A percentile compares a stretch with the other conserved stretches of the same genome.
Evolutionary conservation across 352 stramenopile genomes (phyloP).

Genomic region (Phytophthora nicotianae): DNA sequence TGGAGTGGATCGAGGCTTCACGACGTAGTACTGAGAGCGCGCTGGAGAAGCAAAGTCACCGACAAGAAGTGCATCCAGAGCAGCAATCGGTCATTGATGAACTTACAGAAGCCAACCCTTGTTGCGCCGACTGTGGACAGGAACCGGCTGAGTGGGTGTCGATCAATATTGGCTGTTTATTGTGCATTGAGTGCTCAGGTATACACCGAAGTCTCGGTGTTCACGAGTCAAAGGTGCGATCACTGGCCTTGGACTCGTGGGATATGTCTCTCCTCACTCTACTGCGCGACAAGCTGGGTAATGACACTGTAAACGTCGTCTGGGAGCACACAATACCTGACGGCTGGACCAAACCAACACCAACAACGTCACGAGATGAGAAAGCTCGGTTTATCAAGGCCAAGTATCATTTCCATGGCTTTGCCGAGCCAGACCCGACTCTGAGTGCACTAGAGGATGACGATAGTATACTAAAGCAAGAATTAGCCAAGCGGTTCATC

Average conservation of each 20-base stretch:
- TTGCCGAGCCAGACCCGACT: slow-evolving; percentile 45
- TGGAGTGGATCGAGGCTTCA: slow-evolving; percentile 84
- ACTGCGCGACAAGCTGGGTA: slow-evolving; percentile 72
- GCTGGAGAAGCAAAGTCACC: slow-evolving; percentile 82
- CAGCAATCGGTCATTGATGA: slow-evolving; percentile 74
- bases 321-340: slow-evolving; percentile 67
- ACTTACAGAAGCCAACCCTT: slow-evolving; percentile 57
- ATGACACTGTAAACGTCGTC: slow-evolving; percentile 66
- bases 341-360: slow-evolving; percentile 58
- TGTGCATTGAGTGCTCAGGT: slow-evolving; percentile 97
- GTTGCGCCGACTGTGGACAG: slow-evolving; percentile 78
- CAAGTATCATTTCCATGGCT: slow-evolving; percentile 85
- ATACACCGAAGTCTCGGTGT: slow-evolving; percentile 97
- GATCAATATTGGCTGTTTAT: slow-evolving; percentile 95
- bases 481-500: slow-evolving; percentile 59
- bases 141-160: slow-evolving; percentile 94
- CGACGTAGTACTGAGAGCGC: slow-evolving; percentile 82
- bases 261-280: slow-evolving; percentile 78
- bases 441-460: slow-evolving; percentile 33
- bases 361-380: slow-evolving; percentile 59
- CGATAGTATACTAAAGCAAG: slow-evolving; percentile 24
- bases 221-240: slow-evolving; percentile 97
- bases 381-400: slow-evolving; percentile 86
- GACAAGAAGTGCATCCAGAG: slow-evolving; percentile 82
- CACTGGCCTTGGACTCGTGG: slow-evolving; percentile 89